Base-by-base conservation (phyloP, 2,329 filamentous ascomycete species). In the Epichloe gansuensis region DNA sequence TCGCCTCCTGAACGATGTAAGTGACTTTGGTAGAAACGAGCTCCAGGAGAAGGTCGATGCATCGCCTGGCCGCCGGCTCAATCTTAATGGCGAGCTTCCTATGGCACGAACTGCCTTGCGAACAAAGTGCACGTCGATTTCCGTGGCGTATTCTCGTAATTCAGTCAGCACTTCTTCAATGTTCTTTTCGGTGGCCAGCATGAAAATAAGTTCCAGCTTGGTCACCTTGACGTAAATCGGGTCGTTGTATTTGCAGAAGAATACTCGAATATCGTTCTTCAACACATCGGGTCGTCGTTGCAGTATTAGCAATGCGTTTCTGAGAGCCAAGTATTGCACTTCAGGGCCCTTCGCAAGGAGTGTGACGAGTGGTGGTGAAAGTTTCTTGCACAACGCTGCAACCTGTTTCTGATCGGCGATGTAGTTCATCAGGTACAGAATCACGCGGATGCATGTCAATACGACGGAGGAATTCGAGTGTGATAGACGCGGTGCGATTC, bases 241-340 rank as follows among this genome's bases (percentile, higher is more conserved):
- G 65, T 98, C 93, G 67, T 98, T 98, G 72, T 98, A 98, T 76
- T 98, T 98, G 82, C 93, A 98, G 72, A 98, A 98, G 72, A 98
- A 98, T 35, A 98, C 93, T 46, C 93, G 83, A 57, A 98, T 97
- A 68, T 98, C 93, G 69, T 96, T 97, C 57, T 90, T 82, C 51
- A 98, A 71, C 8, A 98, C 91, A 63, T 97, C 93, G 0, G 93
- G 93, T 52, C 91, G 80, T 61, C 91, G 80, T 67, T 98, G 93
- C 50, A 98, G 74, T 60, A 98, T 98, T 13, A 98, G 76, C 2
- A 98, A 77, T 0, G 93, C 93, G 65, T 98, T 98, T 57, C 93
- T 80, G 17, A 98, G 77, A 0, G 93, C 93, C 6, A 98, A 78
- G 65, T 98, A 98, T 67, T 98, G 93, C n/a, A 98, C 93, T 67